phyloP scores from a whole-genome alignment of 2,329 filamentous ascomycete species.

The Dactylellina leptospora region DNA sequence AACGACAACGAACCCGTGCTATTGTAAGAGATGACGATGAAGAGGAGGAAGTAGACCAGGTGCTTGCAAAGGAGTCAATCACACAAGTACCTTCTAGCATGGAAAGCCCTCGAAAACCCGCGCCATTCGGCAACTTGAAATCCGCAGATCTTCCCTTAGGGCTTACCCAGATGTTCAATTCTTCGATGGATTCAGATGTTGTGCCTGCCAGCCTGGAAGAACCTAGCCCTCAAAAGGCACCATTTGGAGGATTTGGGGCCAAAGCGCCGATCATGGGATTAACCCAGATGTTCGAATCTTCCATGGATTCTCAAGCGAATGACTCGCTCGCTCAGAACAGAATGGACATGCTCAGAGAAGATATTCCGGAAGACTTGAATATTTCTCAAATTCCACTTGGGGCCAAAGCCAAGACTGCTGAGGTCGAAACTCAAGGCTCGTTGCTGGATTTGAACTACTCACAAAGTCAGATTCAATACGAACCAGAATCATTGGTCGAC shows the following conservation, averaged over 20 bases:
- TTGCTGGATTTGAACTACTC: slow-evolving; percentile 45
- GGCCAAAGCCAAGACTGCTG: neutral
- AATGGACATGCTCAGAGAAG: slow-evolving; percentile 45
- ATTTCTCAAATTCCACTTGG: slow-evolving; percentile 45
- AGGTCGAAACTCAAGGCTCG: slow-evolving; percentile 27
- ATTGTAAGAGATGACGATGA: slow-evolving; percentile 37
- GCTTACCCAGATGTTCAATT: slow-evolving; percentile 45
- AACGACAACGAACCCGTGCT: slow-evolving; percentile 20
- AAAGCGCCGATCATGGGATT: slow-evolving; percentile 43
- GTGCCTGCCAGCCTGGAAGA: slow-evolving; percentile 16
- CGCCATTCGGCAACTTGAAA: slow-evolving; percentile 18
- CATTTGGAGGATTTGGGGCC: slow-evolving; percentile 20
- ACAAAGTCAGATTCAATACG: slow-evolving; percentile 52
- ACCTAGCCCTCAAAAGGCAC: slow-evolving; percentile 4
- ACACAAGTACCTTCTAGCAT: slow-evolving; percentile 28
- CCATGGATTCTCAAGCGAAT: slow-evolving; percentile 31
- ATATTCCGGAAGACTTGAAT: slow-evolving; percentile 39
- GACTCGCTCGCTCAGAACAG: slow-evolving; percentile 10
- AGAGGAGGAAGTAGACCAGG: slow-evolving; percentile 27
- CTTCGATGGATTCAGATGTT: slow-evolving; percentile 58
- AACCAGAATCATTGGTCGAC: slow-evolving; percentile 34
- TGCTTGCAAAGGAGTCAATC: slow-evolving; percentile 8
- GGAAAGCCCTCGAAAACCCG: slow-evolving; percentile 29
- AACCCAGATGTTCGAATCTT: slow-evolving; percentile 54
- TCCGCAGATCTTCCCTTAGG: slow-evolving; percentile 20